Base-by-base conservation (phyloP, 768 basidiomycete species). In the Psilocybe azurescens region DNA sequence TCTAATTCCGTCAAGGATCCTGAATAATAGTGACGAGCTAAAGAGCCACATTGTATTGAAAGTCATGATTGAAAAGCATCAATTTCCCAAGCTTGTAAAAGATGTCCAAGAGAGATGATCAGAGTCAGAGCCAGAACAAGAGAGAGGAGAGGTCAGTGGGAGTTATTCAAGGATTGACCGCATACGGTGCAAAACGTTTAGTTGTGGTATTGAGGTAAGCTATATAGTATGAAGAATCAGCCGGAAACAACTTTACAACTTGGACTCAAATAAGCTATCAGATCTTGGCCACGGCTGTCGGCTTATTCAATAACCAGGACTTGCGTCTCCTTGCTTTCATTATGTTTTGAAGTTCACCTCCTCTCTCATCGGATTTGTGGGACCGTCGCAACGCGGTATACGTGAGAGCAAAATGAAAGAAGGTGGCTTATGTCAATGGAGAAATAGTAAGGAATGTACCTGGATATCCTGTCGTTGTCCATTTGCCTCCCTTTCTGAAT, bases 1-100 rank as follows among this genome's bases (percentile, higher is more conserved):
- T 53, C 52, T 53, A 53, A 53, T 53, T 53, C 52, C 41, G 41
- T 44, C 41, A 16, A n/a, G 11, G 14, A 14, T n/a, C 41, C 41
- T 44, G 11, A 44, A 44, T n/a, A 24, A 24, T 24, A 24, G 24
- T 24, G n/a, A 16, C 14, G 41, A 44, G 41, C 41, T 44, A 44
- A n/a, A 5, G 14, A 11, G 5, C 7, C 6, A n/a, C 8, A 44
- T 44, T 44, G n/a, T 5, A 44, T 11, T 39, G 38, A 14, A 9
- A 44, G 41, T 13, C 41, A n/a, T 13, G 41, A 16, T 44, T 44
- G 41, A 13, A 44, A 44, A 13, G n/a, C n/a, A n/a, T 44, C 11
- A 16, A 44, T 14, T 44, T n/a, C 41, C 41, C 14, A 44, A 44
- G 41, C 41, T 16, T 44, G 11, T 14, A 13, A 44, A 44, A 44